A percentile compares a stretch with the other conserved stretches of the same genome.
Conservation (phyloP, 2,329 filamentous ascomycete species). For the Fusarium lateritium region DNA sequence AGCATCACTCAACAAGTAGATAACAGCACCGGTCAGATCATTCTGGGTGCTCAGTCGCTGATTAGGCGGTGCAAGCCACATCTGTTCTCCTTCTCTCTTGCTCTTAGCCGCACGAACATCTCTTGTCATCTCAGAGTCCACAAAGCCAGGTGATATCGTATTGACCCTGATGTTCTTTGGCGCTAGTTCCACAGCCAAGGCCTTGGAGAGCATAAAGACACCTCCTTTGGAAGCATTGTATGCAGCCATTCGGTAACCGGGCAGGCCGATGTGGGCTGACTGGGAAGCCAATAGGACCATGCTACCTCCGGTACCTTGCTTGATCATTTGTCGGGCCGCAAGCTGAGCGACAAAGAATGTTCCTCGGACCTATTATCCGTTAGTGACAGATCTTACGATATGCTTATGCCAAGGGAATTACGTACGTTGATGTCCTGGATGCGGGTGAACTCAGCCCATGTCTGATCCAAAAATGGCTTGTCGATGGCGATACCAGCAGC, state of each 20-base stretch:
- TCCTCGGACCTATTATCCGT: slow-evolving; percentile 53
- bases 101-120: slow-evolving; percentile 52
- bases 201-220: slow-evolving; percentile 58
- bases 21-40: slow-evolving; percentile 59
- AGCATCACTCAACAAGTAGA: slow-evolving; percentile 62
- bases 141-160: slow-evolving; percentile 57
- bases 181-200: slow-evolving; percentile 57
- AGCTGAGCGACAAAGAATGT: slow-evolving; percentile 60
- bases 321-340: slow-evolving; percentile 57
- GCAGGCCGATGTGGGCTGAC: slow-evolving; percentile 44
- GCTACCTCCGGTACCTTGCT: slow-evolving; percentile 57
- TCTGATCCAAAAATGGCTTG: slow-evolving; percentile 61
- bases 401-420: not conserved
- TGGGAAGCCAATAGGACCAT: slow-evolving; percentile 52
- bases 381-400: not conserved
- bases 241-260: slow-evolving; percentile 52
- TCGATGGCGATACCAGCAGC: slow-evolving; percentile 59
- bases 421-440: slow-evolving; percentile 61
- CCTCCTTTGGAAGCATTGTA: slow-evolving; percentile 62
- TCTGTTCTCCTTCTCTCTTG: slow-evolving; percentile 54
- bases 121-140: slow-evolving; percentile 56
- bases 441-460: slow-evolving; percentile 58
- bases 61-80: slow-evolving; percentile 57
- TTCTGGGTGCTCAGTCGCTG: slow-evolving; percentile 58
- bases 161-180: slow-evolving; percentile 56